phyloP scores from a whole-genome alignment of 2,329 filamentous ascomycete genomes.

The Colletotrichum destructivum region DNA sequence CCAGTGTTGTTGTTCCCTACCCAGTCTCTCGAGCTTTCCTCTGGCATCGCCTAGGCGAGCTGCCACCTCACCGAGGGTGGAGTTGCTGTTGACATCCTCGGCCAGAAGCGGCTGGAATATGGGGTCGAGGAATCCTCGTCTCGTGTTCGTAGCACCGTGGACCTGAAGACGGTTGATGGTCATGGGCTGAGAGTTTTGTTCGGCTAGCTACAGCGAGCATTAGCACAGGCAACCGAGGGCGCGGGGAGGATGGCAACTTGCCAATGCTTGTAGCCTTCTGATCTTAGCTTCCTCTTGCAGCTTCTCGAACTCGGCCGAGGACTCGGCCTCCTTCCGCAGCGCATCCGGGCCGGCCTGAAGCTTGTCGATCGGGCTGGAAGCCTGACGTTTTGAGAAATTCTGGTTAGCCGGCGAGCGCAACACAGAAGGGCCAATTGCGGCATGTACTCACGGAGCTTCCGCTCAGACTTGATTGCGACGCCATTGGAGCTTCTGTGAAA shows the following conservation, averaged over 20 bases:
- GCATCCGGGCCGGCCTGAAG: conserved; percentile 56
- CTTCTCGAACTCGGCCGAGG: conserved; percentile 53
- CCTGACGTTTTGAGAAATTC: conserved; percentile 47
- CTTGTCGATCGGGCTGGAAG: conserved; percentile 56
- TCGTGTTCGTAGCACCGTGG: conserved; percentile 86
- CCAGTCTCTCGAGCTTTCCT: conserved; percentile 84
- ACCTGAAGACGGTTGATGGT: conserved; percentile 89
- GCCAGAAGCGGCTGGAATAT: conserved; percentile 85
- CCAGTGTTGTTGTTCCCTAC: conserved; percentile 63
- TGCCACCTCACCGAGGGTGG: conserved; percentile 86
- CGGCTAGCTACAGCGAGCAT: conserved; percentile 34
- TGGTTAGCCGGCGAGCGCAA: conserved; percentile 26
- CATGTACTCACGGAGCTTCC: conserved; percentile 50
- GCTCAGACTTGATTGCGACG: conserved; percentile 50
- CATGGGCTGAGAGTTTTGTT: conserved; percentile 70
- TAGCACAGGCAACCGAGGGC: conserved; percentile 1
- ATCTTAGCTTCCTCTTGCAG: conserved; percentile 58
- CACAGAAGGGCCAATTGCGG: not conserved
- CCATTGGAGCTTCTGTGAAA: conserved; percentile 49
- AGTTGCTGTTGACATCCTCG: conserved; percentile 75
- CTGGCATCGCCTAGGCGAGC: conserved; percentile 79
- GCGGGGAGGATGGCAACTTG: conserved; percentile 41
- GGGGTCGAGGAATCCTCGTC: conserved; percentile 85
- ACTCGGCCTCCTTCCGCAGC: conserved; percentile 57
- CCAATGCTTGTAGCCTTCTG: conserved; percentile 56